Evolutionary conservation across 2,329 filamentous ascomycete genomes (phyloP), one percentile per base, ranked within the genome.

Genomic region (Aulographum hederae): DNA sequence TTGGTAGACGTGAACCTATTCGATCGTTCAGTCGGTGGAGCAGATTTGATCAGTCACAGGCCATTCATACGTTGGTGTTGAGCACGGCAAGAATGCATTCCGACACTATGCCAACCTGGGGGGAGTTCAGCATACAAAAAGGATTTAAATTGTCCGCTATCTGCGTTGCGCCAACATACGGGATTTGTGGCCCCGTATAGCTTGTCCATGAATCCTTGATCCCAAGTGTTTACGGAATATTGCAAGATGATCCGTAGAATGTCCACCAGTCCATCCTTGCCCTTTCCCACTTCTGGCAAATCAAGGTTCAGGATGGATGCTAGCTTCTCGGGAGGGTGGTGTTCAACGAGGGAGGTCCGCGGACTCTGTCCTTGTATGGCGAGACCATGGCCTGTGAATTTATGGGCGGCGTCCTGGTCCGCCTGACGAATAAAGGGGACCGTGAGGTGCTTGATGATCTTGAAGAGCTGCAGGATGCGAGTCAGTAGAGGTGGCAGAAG

Each of bases 181-280:
- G 86, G 77, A 47, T 89, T 89, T 25, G 81, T 91, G 40, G 76
- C 77, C n/a, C 78, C 72, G 53, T 94, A 95, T 13, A 95, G 63
- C 58, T 98, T 95, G 56, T 94, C 85, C 46, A 95, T 57, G 54
- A 95, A 98, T 8, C 86, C 86, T 54, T 93, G 85, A 46, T 92
- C 79, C 80, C 85, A 95, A n/a, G 86, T 94, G 56, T 98, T 98
- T 47, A 95, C 86, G 46, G 78, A 89, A 53, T 91, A 84, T 39
- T 69, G 65, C 26, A 95, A 62, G 14, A 94, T 63, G 37, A 73
- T 67, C 41, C 72, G 60, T 28, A 92, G 65, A 3, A 70, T 34
- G 2, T 46, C 34, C 12, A 63, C 26, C 10, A 64, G 38, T 6
- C 56, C 59, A 8, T 55, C 49, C 37, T 54, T 60, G 16, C 60